phyloP scores from a whole-genome alignment of 2,329 filamentous ascomycete genomes.

The Davidsoniella virescens region DNA sequence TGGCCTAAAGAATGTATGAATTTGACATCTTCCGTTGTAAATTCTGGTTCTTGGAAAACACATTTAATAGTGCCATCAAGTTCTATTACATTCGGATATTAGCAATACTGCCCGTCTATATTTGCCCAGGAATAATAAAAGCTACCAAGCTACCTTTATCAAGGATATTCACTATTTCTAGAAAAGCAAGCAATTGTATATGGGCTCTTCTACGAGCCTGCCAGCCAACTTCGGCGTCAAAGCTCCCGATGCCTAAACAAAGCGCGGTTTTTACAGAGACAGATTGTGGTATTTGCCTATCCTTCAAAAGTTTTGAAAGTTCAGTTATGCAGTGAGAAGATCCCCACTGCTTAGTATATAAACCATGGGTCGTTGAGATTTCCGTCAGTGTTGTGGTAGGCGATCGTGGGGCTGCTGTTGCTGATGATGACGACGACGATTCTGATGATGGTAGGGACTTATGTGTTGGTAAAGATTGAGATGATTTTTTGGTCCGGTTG shows the following conservation, averaged over 20 bases:
- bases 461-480: too few relatives aligned
- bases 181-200: slow-evolving; percentile 37
- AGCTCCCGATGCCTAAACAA: slow-evolving; percentile 39
- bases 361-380: background rate
- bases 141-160: background rate
- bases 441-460: too few relatives aligned
- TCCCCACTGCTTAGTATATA: background rate
- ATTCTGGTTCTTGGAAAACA: slow-evolving; percentile 38
- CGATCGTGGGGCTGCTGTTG: background rate
- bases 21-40: slow-evolving; percentile 29
- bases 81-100: background rate
- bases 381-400: background rate
- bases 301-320: background rate
- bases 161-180: slow-evolving; percentile 26
- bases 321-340: background rate
- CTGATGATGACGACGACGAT: too few relatives aligned
- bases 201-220: slow-evolving; percentile 30
- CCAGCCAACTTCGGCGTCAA: slow-evolving; percentile 32
- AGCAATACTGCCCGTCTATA: background rate
- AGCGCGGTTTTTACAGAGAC: slow-evolving; percentile 22
- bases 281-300: background rate
- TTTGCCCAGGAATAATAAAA: too few relatives aligned
- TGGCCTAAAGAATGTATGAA: slow-evolving; percentile 43
- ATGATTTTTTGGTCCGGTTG: too few relatives aligned
- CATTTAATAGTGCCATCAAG: slow-evolving; percentile 23